Evolutionary conservation across 2,329 filamentous ascomycete genomes (phyloP).

Genomic region (Phialophora tarda): DNA sequence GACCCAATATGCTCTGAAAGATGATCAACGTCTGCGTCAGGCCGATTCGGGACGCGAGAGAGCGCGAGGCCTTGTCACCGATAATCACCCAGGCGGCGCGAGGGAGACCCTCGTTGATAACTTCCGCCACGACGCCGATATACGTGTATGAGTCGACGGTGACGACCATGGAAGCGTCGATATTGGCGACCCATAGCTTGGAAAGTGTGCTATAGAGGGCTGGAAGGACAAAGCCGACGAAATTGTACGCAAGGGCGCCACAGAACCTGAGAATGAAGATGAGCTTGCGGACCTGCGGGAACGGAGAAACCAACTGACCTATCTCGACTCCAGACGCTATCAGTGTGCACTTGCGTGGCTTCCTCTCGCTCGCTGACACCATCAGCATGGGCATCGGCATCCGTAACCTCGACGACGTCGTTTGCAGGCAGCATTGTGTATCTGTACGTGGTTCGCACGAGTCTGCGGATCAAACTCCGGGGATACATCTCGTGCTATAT

Average conservation of each 20-base stretch:
- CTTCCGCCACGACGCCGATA: conserved; percentile 69
- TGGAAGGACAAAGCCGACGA: conserved; percentile 66
- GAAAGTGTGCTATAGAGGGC: conserved; percentile 70
- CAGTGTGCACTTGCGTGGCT: not conserved
- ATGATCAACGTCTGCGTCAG: conserved; percentile 66
- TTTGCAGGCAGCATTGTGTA: conserved; percentile 25
- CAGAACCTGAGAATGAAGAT: conserved; percentile 50
- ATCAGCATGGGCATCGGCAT: not conserved
- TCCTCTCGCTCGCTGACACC: not conserved
- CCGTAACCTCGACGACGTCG: conserved; percentile 13
- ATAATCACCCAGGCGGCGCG: conserved; percentile 72
- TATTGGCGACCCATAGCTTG: conserved; percentile 73
- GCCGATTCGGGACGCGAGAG: conserved; percentile 57
- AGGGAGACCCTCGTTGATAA: conserved; percentile 74
- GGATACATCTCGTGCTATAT: conserved; percentile 1
- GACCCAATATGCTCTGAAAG: conserved; percentile 61
- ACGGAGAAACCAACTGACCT: conserved; percentile 4
- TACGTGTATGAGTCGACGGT: conserved; percentile 73
- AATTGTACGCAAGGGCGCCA: conserved; percentile 67
- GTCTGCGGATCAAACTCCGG: conserved; percentile 6
- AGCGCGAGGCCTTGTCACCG: conserved; percentile 65
- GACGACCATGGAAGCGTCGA: conserved; percentile 66
- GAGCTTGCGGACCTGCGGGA: not conserved
- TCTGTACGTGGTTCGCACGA: conserved; percentile 18
- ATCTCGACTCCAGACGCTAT: conserved; percentile 20